phyloP scores from a whole-genome alignment of 1,139 yeast species.

The Hemisphaericaspora xylofermentans region DNA sequence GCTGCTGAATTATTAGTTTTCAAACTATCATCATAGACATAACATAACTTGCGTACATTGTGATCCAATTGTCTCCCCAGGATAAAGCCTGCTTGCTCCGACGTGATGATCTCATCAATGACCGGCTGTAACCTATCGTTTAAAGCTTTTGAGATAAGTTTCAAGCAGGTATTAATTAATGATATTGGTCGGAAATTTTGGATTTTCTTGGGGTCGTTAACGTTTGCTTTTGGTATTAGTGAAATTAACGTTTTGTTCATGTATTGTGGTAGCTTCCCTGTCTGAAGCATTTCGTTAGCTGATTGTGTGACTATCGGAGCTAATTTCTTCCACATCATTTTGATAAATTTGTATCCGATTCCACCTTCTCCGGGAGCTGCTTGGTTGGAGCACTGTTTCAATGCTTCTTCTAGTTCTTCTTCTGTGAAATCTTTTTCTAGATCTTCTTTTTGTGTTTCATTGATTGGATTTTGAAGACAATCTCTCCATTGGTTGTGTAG shows the following conservation, averaged over 20 bases:
- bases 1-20: background rate
- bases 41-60: background rate
- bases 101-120: background rate
- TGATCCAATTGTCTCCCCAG: background rate
- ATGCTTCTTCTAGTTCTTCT: background rate
- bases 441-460: background rate
- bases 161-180: background rate
- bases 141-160: background rate
- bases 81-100: conserved; percentile 1
- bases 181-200: conserved; percentile 1
- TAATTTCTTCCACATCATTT: background rate
- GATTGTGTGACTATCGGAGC: background rate
- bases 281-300: background rate
- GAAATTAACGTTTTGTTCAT: background rate
- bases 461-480: no score
- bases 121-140: conserved; percentile 1
- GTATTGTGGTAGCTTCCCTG: background rate
- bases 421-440: background rate
- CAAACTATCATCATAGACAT: background rate
- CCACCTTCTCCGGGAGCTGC: background rate
- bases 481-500: no score
- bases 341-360: background rate
- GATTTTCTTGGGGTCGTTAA: background rate
- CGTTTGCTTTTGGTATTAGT: background rate
- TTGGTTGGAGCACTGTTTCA: background rate